A percentile compares a stretch with the other conserved stretches of the same genome.
phyloP scores from a whole-genome alignment of 106 monocot species.

The Ottelia alismoides region DNA sequence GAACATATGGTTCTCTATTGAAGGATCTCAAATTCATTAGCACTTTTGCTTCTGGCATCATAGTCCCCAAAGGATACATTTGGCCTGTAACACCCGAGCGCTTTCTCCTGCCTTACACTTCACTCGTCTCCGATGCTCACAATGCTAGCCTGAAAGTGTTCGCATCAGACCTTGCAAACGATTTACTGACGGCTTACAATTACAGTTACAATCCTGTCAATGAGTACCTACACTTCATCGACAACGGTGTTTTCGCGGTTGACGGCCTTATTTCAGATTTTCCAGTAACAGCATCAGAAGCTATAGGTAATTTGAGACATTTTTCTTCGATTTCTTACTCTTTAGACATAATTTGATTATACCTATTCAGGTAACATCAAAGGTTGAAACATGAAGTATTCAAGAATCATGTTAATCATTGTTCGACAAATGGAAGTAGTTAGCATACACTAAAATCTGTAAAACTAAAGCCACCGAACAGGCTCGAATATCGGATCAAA shows the following conservation, averaged over 20 bases:
- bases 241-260: constrained; percentile 1
- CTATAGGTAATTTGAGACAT: constrained; percentile 3
- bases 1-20: constrained; percentile 48
- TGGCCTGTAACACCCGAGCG: not conserved
- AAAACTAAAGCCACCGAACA: no score
- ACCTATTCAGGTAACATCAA: no score
- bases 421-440: no score
- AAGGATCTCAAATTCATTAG: constrained; percentile 58
- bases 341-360: no score
- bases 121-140: constrained; percentile 1
- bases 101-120: not conserved
- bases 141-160: not conserved
- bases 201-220: not conserved
- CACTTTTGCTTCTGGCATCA: constrained; percentile 57
- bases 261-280: not conserved
- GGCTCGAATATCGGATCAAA: no score
- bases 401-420: no score
- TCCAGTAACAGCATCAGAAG: constrained; percentile 1
- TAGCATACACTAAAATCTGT: no score
- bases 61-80: constrained; percentile 46
- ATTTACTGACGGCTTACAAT: not conserved
- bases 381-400: no score
- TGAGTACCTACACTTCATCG: not conserved
- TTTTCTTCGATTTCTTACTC: no score
- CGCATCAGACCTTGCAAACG: constrained; percentile 2